Base-by-base conservation (phyloP, 169 alveolate genomes). In the Plasmodium ovale region DNA sequence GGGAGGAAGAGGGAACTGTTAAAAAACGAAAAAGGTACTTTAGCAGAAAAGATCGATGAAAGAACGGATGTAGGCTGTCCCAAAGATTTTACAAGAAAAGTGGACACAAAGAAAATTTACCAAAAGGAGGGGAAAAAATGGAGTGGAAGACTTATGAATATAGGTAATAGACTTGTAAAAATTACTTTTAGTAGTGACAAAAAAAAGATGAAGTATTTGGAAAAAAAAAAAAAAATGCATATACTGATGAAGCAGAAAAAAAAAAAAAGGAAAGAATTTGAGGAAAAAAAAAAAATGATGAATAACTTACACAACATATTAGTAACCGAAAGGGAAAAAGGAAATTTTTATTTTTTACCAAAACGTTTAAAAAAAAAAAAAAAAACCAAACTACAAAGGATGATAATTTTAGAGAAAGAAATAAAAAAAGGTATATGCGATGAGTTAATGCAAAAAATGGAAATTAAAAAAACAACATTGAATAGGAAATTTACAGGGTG, bases 171-270 rank as follows among this genome's bases (percentile, higher is more conserved):
- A 65, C 53, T 64, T 7, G 82, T 79, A 4, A 79, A 37, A 49
- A 31, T 79, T 42, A 79, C 53, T n/a, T 79, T 79, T 69, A 79
- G 64, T 19, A 79, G 89, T 54, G 84, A 79, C 5, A 79, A 79
- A 65, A 49, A 79, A 79, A 56, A 42, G 44, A 49, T 33, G 23
- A 79, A 79, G 39, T 70, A 79, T 21, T 12, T 33, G 0, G 44
- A 35, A 42, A 79, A 79, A 65, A 79, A 58, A 37, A 65, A 53
- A 25, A 53, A 65, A 53, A 29, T 51, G 33, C 42, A 49, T 12
- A 79, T 79, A 27, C 6, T 79, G 31, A 64, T 64, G 14, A 56
- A 39, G n/a, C 31, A 65, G 65, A 79, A 79, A 79, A 79, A 68
- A 60, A 79, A 79, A 19, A 79, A 79, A 79, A 65, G 19, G 33